A percentile compares a stretch with the other conserved stretches of the same genome.
These are phyloP conservation scores for Astrothelium subdiscretum DNA, from an alignment of 495 filamentous ascomycete genomes.

Conservation along the genomic window DNA sequence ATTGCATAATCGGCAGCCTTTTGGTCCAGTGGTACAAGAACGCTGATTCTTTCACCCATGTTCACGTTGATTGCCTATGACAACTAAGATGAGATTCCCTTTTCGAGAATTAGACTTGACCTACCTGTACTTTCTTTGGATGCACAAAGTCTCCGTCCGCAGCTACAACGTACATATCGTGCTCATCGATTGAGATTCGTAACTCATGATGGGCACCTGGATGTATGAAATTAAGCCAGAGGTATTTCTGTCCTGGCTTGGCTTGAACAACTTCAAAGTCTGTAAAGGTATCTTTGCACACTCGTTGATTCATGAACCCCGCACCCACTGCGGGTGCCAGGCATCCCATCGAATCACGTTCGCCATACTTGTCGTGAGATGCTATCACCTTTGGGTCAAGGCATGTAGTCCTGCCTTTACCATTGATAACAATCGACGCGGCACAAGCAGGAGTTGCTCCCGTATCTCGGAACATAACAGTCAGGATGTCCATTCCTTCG, in stretches of 20 bases:
- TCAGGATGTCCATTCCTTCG: neutral
- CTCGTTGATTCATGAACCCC: neutral
- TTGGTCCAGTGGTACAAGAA: neutral
- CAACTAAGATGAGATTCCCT: neutral
- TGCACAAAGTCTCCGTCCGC: neutral
- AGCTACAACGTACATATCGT: neutral
- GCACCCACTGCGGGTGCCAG: neutral
- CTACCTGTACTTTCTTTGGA: slow-evolving; percentile 1
- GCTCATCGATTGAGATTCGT: neutral
- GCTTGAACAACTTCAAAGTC: neutral
- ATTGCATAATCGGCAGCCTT: neutral
- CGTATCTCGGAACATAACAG: neutral
- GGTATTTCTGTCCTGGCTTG: neutral
- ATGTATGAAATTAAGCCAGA: slow-evolving; percentile 1
- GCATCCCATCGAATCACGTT: neutral
- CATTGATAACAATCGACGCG: neutral
- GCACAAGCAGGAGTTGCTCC: neutral
- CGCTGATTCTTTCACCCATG: neutral
- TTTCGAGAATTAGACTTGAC: neutral
- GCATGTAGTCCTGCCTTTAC: neutral
- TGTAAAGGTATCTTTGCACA: neutral
- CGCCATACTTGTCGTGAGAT: neutral
- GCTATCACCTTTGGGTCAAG: neutral
- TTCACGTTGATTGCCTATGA: neutral
- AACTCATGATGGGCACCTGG: neutral